Evolutionary conservation across 2,329 filamentous ascomycete species (phyloP).

Genomic region (Trichoderma sp.): DNA sequence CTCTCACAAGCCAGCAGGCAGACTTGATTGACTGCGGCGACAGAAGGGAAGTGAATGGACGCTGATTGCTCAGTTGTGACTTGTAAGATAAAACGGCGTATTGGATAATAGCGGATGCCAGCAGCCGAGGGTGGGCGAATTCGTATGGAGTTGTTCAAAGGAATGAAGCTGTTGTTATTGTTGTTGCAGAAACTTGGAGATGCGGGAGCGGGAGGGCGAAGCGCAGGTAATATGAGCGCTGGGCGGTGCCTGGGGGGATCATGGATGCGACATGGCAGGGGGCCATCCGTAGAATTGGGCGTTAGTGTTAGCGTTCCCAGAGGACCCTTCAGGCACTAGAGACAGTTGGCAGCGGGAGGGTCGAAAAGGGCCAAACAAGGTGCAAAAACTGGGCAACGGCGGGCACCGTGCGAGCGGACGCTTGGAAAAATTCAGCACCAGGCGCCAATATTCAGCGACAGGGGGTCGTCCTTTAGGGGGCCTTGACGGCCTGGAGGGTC

Average conservation of each 20-base stretch:
- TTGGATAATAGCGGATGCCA: neutral
- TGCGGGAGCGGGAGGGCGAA: constrained; percentile 10
- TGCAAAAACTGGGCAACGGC: neutral
- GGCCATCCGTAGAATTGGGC: neutral
- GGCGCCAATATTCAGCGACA: neutral
- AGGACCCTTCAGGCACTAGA: constrained; percentile 21
- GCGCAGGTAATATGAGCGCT: constrained; percentile 10
- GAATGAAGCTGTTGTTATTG: constrained; percentile 3
- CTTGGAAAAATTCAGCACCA: neutral
- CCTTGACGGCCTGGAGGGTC: neutral
- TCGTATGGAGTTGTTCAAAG: neutral
- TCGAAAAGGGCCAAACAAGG: neutral
- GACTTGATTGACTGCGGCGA: neutral
- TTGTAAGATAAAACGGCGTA: neutral
- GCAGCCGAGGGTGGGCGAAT: neutral
- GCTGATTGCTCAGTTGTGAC: neutral
- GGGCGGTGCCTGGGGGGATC: constrained; percentile 2
- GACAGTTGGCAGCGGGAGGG: constrained; percentile 15
- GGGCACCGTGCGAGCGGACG: constrained; percentile 9
- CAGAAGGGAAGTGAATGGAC: neutral
- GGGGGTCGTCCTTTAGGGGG: neutral
- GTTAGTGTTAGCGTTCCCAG: neutral
- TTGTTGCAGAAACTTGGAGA: constrained; percentile 7
- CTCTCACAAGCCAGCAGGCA: neutral
- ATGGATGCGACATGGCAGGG: neutral